Evolutionary conservation across 2,329 filamentous ascomycete genomes (phyloP).

Genomic region (Nannizziopsis arthrosporioides): DNA sequence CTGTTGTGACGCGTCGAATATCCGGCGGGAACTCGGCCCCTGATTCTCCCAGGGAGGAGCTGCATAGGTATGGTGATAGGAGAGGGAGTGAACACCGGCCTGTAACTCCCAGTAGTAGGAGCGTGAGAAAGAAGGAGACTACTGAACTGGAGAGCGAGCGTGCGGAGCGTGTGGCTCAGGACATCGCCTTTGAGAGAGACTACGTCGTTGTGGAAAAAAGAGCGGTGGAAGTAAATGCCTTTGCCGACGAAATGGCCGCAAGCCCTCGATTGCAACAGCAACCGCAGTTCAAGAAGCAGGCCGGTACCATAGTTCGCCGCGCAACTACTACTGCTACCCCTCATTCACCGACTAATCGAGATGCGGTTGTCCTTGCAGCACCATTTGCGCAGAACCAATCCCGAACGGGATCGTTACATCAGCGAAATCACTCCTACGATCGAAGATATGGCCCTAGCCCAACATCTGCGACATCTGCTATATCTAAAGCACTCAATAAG

Average conservation of each 20-base stretch:
- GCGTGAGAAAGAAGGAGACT: constrained; percentile 26
- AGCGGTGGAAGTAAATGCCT: constrained; percentile 90
- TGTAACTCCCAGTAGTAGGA: constrained; percentile 37
- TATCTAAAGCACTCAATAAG: constrained; percentile 89
- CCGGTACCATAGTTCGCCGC: constrained; percentile 57
- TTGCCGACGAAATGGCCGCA: constrained; percentile 86
- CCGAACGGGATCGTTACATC: constrained; percentile 49
- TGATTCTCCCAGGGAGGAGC: constrained; percentile 34
- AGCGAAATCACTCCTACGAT: constrained; percentile 70
- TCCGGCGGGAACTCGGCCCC: constrained; percentile 26
- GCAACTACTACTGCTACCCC: constrained; percentile 62
- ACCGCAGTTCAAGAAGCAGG: constrained; percentile 41
- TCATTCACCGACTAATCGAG: constrained; percentile 51
- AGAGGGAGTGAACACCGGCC: constrained; percentile 38
- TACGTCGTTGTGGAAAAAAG: constrained; percentile 94
- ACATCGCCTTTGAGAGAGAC: constrained; percentile 81
- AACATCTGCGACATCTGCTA: constrained; percentile 75
- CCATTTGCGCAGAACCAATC: constrained; percentile 59
- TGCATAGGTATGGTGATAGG: constrained; percentile 41
- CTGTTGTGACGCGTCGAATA: constrained; percentile 22
- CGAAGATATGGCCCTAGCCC: constrained; percentile 60
- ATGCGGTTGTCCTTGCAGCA: constrained; percentile 53
- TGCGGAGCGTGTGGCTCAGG: constrained; percentile 66
- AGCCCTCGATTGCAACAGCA: constrained; percentile 54
- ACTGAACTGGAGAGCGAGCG: constrained; percentile 44